These are phyloP conservation scores for Eimeria necatrix DNA, from an alignment of 169 alveolate genomes.

Conservation along the genomic window DNA sequence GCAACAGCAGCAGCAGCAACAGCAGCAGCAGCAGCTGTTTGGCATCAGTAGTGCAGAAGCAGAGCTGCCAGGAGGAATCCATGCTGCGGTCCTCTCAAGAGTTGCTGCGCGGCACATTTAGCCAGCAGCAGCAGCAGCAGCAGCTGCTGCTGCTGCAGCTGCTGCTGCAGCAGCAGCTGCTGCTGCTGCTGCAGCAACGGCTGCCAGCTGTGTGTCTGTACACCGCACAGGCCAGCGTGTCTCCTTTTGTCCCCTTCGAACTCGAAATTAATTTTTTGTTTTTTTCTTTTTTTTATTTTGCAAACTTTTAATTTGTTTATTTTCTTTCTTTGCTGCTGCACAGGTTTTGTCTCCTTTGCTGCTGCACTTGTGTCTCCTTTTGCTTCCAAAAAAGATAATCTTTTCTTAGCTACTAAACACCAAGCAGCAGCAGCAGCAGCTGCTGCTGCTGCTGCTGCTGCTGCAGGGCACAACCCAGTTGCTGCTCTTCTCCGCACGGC, in stretches of 20 bases:
- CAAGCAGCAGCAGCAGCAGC: background rate
- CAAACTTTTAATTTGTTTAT: background rate
- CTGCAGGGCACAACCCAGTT: background rate
- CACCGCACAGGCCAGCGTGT: background rate
- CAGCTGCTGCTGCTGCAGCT: background rate
- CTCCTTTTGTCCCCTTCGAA: background rate
- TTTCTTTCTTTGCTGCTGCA: background rate
- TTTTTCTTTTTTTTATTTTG: no score
- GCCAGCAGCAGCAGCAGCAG: background rate
- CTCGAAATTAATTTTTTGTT: background rate
- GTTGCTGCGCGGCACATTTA: conserved; percentile 14
- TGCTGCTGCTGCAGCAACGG: background rate
- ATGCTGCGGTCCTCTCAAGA: conserved; percentile 24
- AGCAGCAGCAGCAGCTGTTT: background rate
- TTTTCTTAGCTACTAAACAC: background rate
- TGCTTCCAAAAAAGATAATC: background rate
- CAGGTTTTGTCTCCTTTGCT: background rate
- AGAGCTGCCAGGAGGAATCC: conserved; percentile 3
- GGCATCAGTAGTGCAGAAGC: background rate
- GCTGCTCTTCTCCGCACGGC: background rate
- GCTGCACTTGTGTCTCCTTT: background rate
- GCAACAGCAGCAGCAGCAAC: background rate
- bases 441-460: background rate
- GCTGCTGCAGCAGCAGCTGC: background rate
- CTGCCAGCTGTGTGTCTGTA: background rate